Evolutionary conservation across 148 eudicot genomes (phyloP), one percentile per base, ranked within the genome.

Genomic region (Silene conica): DNA sequence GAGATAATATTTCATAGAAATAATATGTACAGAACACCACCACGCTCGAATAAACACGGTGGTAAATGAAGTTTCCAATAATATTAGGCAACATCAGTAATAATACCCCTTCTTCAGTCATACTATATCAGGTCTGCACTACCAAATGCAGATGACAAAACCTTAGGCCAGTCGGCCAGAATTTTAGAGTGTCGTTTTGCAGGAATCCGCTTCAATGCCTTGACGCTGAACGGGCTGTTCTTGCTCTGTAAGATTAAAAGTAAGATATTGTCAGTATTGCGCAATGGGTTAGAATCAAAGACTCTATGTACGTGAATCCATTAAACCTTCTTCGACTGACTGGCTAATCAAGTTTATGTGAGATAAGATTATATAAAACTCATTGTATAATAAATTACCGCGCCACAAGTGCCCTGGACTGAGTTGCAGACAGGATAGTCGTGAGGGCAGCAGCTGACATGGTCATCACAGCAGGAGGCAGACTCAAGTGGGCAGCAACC

Each of bases 381-480:
- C 0, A 38, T 38, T 4, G 43, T 38, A 6, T 9, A 38, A 38
- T 38, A 7, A 34, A 75, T 81, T 86, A 88, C 92, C 87, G 80
- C 58, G 74, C 59, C 79, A 86, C 97, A 90, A 63, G 96, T 85
- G 19, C 91, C 87, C 18, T 70, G 71, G 19, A 74, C 55, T 56
- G 84, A 43, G 79, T 92, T 84, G 67, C 98, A 90, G 64, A 90
- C 73, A 13, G 98, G 98, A 52, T 84, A 90, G 28, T 90, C 93
- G 3, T 85, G 96, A 4, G 98, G 98, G 86, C 98, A 89, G 89
- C 96, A 89, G 81, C 98, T 89, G 15, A 78, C 80, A 71, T 83
- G 84, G 70, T 90, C 98, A 48, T 82, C 86, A 70, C 98, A 92
- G 87, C 96, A 93, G 54, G 88, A 83, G 59, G 98, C 96, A 18